phyloP scores from a whole-genome alignment of 805 yeast genomes.

The Candida chauliodis region DNA sequence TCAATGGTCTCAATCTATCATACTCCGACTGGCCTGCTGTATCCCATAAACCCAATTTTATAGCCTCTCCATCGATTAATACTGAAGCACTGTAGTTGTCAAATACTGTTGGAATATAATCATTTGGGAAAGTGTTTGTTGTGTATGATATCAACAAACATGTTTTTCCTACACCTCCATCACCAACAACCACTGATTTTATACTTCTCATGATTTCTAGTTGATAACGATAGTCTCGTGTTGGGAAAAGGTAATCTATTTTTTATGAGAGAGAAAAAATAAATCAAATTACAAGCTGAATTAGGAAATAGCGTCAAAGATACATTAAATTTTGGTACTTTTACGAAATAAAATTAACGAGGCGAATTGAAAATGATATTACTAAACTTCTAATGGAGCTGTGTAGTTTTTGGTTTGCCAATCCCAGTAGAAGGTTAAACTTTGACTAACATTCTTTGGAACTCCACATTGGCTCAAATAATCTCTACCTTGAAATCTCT shows the following conservation, averaged over 20 bases:
- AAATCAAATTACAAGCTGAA: no score
- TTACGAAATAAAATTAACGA: not conserved
- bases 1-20: constrained; percentile 82
- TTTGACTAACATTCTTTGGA: constrained; percentile 11
- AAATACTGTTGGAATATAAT: constrained; percentile 90
- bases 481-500: constrained; percentile 12
- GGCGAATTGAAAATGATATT: not conserved
- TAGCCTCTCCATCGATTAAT: constrained; percentile 75
- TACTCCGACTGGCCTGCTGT: constrained; percentile 95
- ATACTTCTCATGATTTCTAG: constrained; percentile 91
- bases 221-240: no score
- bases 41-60: constrained; percentile 89
- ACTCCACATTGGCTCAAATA: constrained; percentile 14
- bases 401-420: constrained; percentile 16
- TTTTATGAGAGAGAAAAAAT: not conserved
- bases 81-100: constrained; percentile 89
- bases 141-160: constrained; percentile 85
- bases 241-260: no score
- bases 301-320: no score
- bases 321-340: no score
- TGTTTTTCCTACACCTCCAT: constrained; percentile 95
- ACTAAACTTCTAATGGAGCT: constrained; percentile 12
- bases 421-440: constrained; percentile 24
- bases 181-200: constrained; percentile 92
- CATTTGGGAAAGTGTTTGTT: constrained; percentile 89